phyloP scores from a whole-genome alignment of 2,329 filamentous ascomycete genomes.

The Epichloe scottii region DNA sequence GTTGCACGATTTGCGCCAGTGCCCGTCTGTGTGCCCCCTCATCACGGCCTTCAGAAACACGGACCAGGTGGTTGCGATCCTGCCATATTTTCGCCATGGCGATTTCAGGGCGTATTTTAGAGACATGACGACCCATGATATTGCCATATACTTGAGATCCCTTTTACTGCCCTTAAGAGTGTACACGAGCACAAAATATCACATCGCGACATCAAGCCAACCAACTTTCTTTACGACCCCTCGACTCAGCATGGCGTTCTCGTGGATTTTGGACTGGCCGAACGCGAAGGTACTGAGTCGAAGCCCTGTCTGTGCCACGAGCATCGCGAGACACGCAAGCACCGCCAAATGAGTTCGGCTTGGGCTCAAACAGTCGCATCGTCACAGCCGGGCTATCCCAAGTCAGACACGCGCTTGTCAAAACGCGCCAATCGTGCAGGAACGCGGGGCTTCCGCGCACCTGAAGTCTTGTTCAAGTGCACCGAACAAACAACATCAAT shows the following conservation, averaged over 20 bases:
- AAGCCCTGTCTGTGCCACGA: conserved; percentile 77
- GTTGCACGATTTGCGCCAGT: conserved; percentile 73
- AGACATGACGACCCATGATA: conserved; percentile 74
- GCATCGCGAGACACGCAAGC: conserved; percentile 45
- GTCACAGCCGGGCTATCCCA: conserved; percentile 62
- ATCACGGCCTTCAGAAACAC: conserved; percentile 94
- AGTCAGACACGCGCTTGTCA: conserved; percentile 77
- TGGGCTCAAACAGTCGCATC: conserved; percentile 38
- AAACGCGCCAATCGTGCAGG: conserved; percentile 88
- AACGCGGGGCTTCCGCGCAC: conserved; percentile 88
- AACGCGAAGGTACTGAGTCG: conserved; percentile 64
- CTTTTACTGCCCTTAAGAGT: conserved; percentile 75
- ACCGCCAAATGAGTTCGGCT: conserved; percentile 44
- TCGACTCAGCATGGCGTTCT: conserved; percentile 70
- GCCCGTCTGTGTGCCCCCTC: conserved; percentile 77
- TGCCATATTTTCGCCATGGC: conserved; percentile 90
- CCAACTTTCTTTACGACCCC: conserved; percentile 91
- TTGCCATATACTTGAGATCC: conserved; percentile 78
- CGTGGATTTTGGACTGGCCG: conserved; percentile 97
- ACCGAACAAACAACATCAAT: conserved; percentile 89
- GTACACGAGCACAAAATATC: conserved; percentile 79
- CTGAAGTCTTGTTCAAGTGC: conserved; percentile 94
- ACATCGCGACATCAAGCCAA: conserved; percentile 93
- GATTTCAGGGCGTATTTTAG: conserved; percentile 95
- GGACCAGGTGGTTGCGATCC: conserved; percentile 87